Evolutionary conservation across 306 rosid genomes (phyloP).

Genomic region (Corylus avellana): DNA sequence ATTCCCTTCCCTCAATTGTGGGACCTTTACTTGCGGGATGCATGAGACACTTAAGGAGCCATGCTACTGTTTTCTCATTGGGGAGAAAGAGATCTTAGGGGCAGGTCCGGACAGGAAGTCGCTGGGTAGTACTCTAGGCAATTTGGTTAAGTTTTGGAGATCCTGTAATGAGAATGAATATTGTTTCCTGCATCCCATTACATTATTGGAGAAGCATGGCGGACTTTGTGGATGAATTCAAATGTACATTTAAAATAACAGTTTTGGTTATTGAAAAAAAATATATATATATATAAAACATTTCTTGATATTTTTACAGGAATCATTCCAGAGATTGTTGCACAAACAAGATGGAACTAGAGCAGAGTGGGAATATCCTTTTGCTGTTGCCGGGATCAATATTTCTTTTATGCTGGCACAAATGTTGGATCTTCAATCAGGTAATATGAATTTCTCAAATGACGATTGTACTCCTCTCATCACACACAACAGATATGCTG

Average conservation of each 20-base stretch:
- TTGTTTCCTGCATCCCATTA: background rate
- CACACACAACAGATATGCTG: background rate
- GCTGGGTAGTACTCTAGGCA: no score
- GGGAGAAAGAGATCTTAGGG: no score
- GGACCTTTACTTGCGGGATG: background rate
- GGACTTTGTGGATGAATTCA: background rate
- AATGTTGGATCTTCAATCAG: conserved; percentile 89
- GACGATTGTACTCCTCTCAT: background rate
- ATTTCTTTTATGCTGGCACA: conserved; percentile 83
- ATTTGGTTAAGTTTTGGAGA: no score
- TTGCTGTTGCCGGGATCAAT: conserved; percentile 95
- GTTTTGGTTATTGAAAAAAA: background rate
- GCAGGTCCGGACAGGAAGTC: no score
- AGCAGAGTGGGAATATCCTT: conserved; percentile 99
- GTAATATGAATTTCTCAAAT: conserved; percentile 40
- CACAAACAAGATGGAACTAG: conserved; percentile 78
- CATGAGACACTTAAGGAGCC: background rate
- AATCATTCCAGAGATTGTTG: conserved; percentile 76
- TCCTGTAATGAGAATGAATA: no score
- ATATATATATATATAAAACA: background rate
- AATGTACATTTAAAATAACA: background rate
- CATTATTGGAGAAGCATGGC: background rate
- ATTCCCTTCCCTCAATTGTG: background rate
- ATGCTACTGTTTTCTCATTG: background rate
- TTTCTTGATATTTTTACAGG: conserved; percentile 43